Conservation (phyloP, 768 basidiomycete genomes). For the Tricholoma sp. region DNA sequence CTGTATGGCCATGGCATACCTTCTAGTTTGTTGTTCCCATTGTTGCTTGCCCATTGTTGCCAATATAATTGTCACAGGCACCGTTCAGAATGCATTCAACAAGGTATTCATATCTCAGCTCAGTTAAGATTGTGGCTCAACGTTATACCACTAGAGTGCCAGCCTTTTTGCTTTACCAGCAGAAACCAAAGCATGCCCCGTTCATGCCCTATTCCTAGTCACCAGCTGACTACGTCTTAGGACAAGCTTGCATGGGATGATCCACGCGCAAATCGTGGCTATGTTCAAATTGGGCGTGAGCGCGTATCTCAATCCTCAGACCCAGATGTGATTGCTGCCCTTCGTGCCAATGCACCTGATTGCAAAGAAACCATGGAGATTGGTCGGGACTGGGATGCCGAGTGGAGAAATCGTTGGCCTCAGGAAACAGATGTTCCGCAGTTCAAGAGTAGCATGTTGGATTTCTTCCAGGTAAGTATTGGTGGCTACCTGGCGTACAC, state of each 20-base stretch:
- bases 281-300: slow-evolving; percentile 77
- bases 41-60: not conserved
- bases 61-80: slow-evolving; percentile 21
- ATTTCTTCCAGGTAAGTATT: slow-evolving; percentile 60
- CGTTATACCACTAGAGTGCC: slow-evolving; percentile 47
- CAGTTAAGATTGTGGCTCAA: not conserved
- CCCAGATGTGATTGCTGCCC: slow-evolving; percentile 62
- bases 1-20: slow-evolving; percentile 70
- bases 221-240: slow-evolving; percentile 25
- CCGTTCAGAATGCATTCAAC: slow-evolving; percentile 54
- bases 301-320: slow-evolving; percentile 72
- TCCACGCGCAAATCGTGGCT: slow-evolving; percentile 81
- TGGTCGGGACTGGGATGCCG: slow-evolving; percentile 74
- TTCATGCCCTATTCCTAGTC: not conserved
- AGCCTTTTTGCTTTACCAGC: slow-evolving; percentile 67
- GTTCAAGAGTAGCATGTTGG: slow-evolving; percentile 70
- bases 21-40: slow-evolving; percentile 24
- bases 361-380: slow-evolving; percentile 88
- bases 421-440: slow-evolving; percentile 51
- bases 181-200: slow-evolving; percentile 47
- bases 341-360: slow-evolving; percentile 75
- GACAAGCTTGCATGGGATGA: slow-evolving; percentile 74
- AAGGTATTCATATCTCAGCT: slow-evolving; percentile 41
- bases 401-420: slow-evolving; percentile 82
- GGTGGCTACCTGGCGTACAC: not conserved